Conservation (phyloP, 176 grass and related monocot genomes). For the Oryza nivara region DNA sequence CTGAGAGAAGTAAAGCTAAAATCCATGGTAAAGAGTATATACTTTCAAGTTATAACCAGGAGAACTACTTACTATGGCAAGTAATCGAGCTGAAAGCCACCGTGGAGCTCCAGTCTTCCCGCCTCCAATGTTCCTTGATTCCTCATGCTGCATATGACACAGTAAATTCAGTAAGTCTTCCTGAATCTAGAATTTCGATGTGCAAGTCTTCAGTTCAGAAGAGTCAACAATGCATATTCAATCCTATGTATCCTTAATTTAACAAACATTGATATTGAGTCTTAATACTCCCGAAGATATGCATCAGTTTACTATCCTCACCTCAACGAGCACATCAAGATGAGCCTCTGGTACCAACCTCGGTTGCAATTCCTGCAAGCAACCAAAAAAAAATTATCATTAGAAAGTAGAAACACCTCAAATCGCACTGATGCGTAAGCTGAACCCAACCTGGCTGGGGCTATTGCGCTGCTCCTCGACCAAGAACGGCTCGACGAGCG, state of each 20-base stretch:
- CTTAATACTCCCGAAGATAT: not conserved
- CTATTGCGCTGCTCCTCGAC: constrained; percentile 64
- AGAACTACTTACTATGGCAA: constrained; percentile 63
- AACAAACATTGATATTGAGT: constrained; percentile 6
- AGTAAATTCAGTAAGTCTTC: not conserved
- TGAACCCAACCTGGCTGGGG: constrained; percentile 52
- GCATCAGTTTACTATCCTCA: constrained; percentile 34
- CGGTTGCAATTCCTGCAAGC: constrained; percentile 60
- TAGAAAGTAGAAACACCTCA: constrained; percentile 20
- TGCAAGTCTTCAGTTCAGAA: constrained; percentile 1
- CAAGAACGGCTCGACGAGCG: constrained; percentile 74
- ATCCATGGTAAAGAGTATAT: not conserved
- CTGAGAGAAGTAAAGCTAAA: not conserved
- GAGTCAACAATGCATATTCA: not conserved
- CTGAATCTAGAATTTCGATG: not conserved
- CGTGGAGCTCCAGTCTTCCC: constrained; percentile 38
- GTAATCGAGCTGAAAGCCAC: constrained; percentile 67
- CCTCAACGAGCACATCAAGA: constrained; percentile 86
- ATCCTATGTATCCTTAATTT: not conserved
- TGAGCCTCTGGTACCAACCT: constrained; percentile 56
- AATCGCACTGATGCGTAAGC: not conserved
- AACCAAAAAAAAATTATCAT: constrained; percentile 18
- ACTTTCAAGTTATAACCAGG: constrained; percentile 30
- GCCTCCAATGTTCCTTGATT: constrained; percentile 26
- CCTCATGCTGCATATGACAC: constrained; percentile 37